Base-by-base conservation (phyloP, 129 eudicot species). In the Saussurea involucrata region DNA sequence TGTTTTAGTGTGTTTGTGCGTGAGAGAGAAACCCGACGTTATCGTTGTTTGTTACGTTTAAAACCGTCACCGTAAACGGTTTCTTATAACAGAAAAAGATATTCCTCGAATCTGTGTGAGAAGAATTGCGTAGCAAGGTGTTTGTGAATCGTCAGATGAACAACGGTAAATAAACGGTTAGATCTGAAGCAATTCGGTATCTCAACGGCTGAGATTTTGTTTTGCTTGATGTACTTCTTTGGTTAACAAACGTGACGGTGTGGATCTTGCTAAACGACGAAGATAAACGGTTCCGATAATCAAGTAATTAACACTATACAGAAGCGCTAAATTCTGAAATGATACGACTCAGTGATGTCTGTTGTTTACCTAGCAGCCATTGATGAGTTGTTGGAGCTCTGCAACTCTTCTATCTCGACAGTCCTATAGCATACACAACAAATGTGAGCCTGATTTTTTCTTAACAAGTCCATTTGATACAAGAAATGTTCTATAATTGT, bases 341-440 rank as follows among this genome's bases (percentile, higher is more conserved):
- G 85, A 87, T 83, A 80, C 76, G 76, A 63, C 68, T 73, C 83
- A 22, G 55, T 57, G 60, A 66, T 22, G 60, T 29, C 0, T 17
- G 31, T 72, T 61, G 18, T 17, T 72, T 80, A 90, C 96, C 83
- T 86, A 4, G 81, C 87, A 73, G 90, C 89, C 95, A 90, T 84
- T 87, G 98, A 78, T 82, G 91, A 85, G 94, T 88, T 78, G 20
- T 85, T 80, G 31, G 74, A 83, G 89, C 85, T 88, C 92, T 79
- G 85, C 78, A 86, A 82, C 82, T 83, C 33, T 68, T 82, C 85
- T 6, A 68, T 74, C 79, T 90, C 90, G 37, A 29, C 75, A 49
- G 32, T 78, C 81, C 98, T 92, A 90, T 53, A 64, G 17, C 55
- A 63, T 9, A 57, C 44, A 71, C 72, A 81, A 29, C 57, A 21